phyloP scores from a whole-genome alignment of 352 stramenopile genomes.

The Phytophthora agathidicida region DNA sequence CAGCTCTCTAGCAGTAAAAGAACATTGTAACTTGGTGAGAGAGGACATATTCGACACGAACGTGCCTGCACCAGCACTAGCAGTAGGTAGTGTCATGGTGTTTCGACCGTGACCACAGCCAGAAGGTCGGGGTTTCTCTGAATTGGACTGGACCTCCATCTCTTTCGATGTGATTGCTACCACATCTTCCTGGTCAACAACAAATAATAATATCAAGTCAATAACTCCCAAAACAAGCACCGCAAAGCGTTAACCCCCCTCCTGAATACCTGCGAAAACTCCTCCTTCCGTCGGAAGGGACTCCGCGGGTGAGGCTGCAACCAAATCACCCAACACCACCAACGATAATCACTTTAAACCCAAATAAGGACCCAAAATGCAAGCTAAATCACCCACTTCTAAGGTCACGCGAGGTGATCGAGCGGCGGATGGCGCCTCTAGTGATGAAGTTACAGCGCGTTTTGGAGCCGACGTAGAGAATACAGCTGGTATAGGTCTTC shows the following conservation, averaged over 20 bases:
- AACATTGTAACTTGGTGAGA: conserved; percentile 24
- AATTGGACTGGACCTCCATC: not conserved
- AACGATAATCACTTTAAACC: not conserved
- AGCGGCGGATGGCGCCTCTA: not conserved
- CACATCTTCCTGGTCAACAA: not conserved
- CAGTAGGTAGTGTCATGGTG: not conserved
- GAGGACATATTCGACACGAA: conserved; percentile 30
- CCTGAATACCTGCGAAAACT: conserved; percentile 47
- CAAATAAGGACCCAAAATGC: no score
- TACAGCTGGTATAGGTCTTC: conserved; percentile 39
- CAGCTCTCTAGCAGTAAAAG: conserved; percentile 36
- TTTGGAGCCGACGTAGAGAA: conserved; percentile 12
- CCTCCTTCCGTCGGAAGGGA: conserved; percentile 48
- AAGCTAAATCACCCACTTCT: conserved; percentile 17
- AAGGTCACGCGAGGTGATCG: conserved; percentile 33
- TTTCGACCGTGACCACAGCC: no score
- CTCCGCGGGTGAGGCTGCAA: conserved; percentile 43
- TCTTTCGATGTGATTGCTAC: not conserved
- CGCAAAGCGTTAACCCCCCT: no score
- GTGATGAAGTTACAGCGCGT: not conserved
- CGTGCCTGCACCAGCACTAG: conserved; percentile 3
- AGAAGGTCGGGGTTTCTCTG: not conserved
- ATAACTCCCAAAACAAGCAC: no score
- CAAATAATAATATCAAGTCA: no score
- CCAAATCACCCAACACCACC: not conserved